A percentile compares a stretch with the other conserved stretches of the same genome.
phyloP scores from a whole-genome alignment of 2,329 filamentous ascomycete genomes.

The Ambrosiella beaveri region DNA sequence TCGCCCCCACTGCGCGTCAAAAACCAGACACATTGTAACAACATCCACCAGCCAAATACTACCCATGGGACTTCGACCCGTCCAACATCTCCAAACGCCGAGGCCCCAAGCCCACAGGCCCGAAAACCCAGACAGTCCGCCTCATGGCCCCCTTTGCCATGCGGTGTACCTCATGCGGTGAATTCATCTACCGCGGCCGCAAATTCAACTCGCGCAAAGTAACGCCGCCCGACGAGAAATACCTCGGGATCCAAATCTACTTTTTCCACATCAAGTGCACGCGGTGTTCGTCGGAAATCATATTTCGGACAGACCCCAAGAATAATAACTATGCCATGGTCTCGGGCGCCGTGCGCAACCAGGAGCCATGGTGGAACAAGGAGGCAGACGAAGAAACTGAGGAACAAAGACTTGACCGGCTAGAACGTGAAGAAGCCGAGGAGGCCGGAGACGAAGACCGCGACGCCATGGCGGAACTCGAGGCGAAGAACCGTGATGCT shows the following conservation, averaged over 20 bases:
- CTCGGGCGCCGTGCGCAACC: conserved; percentile 75
- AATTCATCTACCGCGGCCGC: conserved; percentile 81
- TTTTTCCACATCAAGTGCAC: conserved; percentile 74
- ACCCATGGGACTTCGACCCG: conserved; percentile 76
- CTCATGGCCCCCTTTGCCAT: conserved; percentile 46
- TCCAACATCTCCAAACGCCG: conserved; percentile 56
- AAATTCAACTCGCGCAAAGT: conserved; percentile 96
- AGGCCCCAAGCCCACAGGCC: conserved; percentile 53
- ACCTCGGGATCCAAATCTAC: conserved; percentile 74
- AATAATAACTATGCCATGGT: conserved; percentile 78
- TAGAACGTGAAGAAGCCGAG: conserved; percentile 58
- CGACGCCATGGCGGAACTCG: conserved; percentile 88
- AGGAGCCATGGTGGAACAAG: conserved; percentile 67
- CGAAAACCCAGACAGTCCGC: conserved; percentile 70
- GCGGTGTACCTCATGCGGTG: conserved; percentile 34
- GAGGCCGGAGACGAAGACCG: conserved; percentile 50
- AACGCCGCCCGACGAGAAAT: conserved; percentile 71
- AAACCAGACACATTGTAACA: conserved; percentile 5
- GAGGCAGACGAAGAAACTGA: conserved; percentile 58
- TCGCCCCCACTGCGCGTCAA: neutral
- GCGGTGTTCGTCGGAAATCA: conserved; percentile 69
- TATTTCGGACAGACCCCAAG: conserved; percentile 87
- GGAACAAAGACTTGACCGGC: conserved; percentile 66
- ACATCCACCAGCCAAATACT: conserved; percentile 31
- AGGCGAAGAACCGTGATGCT: conserved; percentile 83